Evolutionary conservation across 163 green algal species (phyloP).

Genomic region (Volvox carteri): DNA sequence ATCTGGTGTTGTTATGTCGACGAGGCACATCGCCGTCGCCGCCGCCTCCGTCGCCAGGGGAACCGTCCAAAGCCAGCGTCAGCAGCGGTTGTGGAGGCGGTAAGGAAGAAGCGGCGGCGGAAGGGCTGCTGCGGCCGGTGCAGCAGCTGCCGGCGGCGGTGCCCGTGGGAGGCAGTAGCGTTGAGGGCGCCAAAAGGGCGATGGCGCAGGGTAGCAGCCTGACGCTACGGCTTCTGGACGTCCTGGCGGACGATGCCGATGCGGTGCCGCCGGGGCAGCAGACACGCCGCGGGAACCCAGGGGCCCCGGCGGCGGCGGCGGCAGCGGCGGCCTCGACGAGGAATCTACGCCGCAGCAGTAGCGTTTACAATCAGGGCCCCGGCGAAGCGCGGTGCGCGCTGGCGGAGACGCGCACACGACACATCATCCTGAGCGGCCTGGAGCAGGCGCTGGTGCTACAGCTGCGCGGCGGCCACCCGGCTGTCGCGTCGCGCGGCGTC

Average conservation of each 20-base stretch:
- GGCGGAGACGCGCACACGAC: background rate
- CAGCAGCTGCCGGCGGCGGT: background rate
- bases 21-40: background rate
- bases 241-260: background rate
- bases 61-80: background rate
- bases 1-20: background rate
- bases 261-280: background rate
- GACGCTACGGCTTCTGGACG: background rate
- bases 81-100: too few species aligned
- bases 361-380: too few species aligned
- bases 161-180: background rate
- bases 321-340: too few species aligned
- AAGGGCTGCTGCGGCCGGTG: background rate
- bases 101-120: background rate
- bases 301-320: background rate
- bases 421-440: background rate
- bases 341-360: too few species aligned
- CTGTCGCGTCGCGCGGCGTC: background rate
- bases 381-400: too few species aligned
- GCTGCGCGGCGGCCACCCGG: background rate
- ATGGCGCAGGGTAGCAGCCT: background rate
- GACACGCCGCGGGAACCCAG: background rate
- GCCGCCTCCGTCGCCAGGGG: too few species aligned
- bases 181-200: background rate
- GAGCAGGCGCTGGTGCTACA: constrained; percentile 14